Evolutionary conservation across 176 grass and related monocot species (phyloP), one percentile per base, ranked within the genome.

Genomic region (Cymbopogon citratus): DNA sequence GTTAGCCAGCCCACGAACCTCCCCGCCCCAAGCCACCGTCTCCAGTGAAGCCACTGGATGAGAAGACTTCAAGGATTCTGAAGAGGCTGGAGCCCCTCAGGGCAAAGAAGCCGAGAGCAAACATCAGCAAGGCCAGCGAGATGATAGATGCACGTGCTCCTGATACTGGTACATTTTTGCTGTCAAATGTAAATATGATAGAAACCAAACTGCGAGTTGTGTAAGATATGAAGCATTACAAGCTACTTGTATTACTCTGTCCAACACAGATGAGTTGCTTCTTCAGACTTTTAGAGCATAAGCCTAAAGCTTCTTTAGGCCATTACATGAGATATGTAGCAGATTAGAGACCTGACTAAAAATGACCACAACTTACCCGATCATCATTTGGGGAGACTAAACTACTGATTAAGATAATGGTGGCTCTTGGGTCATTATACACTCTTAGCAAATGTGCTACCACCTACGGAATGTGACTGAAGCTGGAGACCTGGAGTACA

Each of bases 61-160:
- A 92, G 65, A 97, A 94, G n/a, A 97, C 92, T 16, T 87, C 88
- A 46, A 89, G 78, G 76, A 95, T 98, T 79, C 85, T 98, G 54
- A 90, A 98, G 75, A 92, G 95, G 52, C 76, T 98, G 76, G 95
- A 98, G 69, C 78, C 76, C 33, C 92, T 92, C 33, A 95, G 84
- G 63, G 84, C 89, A 16, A 94, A 98, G 85, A 91, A 78, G 72
- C 82, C 76, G 35, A 80, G 85, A 26, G 65, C 78, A 9, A 81
- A 29, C 73, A 35, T 41, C 26, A 46, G 63, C 64, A 76, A 69
- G 31, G 25, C 28, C 24, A 54, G 65, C 76, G 14, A 56, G 15
- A 41, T 12, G 39, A 12, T 26, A 41, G 8, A 25, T 4, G 18
- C 45, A 69, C 29, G 23, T 40, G 54, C 5, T n/a, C n/a, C n/a